Conservation (phyloP, 805 yeast genomes). For the Schizosaccharomyces japonicus region DNA sequence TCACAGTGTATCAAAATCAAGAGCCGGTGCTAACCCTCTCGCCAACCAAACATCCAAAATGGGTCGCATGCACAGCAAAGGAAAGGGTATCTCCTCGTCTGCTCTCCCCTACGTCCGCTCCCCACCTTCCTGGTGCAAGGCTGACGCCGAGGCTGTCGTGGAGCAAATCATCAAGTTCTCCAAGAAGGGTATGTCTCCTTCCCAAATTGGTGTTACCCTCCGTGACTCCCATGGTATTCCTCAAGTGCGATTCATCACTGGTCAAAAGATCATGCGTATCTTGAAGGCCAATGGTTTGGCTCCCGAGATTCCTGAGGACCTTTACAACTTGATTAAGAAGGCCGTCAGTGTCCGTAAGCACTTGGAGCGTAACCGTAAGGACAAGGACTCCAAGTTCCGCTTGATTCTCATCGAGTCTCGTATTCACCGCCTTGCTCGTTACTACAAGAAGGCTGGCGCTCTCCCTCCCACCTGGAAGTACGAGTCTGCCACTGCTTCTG, state of each 20-base stretch:
- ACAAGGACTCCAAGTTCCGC: constrained; percentile 99
- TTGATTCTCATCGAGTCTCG: constrained; percentile 98
- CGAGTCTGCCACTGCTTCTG: constrained; percentile 99
- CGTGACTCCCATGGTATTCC: constrained; percentile 99
- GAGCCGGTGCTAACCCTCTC: too few relatives aligned
- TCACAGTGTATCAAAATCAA: too few relatives aligned
- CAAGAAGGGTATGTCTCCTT: constrained; percentile 98
- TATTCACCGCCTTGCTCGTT: constrained; percentile 99
- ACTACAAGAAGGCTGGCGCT: constrained; percentile 98
- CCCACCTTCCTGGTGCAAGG: constrained; percentile 98
- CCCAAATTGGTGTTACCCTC: constrained; percentile 96
- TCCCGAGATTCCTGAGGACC: constrained; percentile 99
- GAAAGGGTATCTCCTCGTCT: constrained; percentile 98
- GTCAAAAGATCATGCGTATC: constrained; percentile 94
- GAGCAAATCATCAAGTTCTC: constrained; percentile 98
- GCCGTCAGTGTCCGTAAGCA: constrained; percentile 99
- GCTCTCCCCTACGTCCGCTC: constrained; percentile 98
- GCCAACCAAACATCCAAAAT: too few relatives aligned
- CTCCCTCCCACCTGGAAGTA: constrained; percentile 99
- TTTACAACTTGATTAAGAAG: constrained; percentile 96
- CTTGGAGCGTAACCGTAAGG: constrained; percentile 99
- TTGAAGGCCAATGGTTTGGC: constrained; percentile 98
- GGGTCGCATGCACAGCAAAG: constrained; percentile 64
- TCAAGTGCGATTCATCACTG: constrained; percentile 90
- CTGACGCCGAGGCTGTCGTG: constrained; percentile 79